Base-by-base conservation (phyloP, 2,329 filamentous ascomycete genomes). In the Fusarium redolens region DNA sequence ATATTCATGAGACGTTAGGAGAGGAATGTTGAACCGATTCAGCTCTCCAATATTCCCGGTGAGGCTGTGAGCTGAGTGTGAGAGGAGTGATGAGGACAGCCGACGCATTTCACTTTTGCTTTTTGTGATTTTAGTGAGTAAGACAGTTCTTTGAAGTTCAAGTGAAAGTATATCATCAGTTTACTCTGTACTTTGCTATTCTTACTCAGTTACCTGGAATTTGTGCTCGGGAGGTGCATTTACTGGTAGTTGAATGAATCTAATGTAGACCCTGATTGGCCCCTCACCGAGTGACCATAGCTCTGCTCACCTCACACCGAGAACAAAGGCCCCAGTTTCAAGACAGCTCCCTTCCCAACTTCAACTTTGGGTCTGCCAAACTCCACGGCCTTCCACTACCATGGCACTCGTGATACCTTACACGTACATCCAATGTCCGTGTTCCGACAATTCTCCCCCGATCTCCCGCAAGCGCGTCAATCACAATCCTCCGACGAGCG, bases 391-490 rank as follows among this genome's bases (percentile, higher is more conserved):
- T 25, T 70, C 54, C 69, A 62, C 69, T 66, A 69, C 69, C 48
- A 90, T 90, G 88, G 79, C 86, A 63, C 81, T 83, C 59, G 84
- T 88, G 72, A 86, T 84, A 54, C 90, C 90, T 4, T 92, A 92
- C 82, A 90, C 88, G 59, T 92, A 89, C 80, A 90, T 92, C 33
- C 90, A 91, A 79, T 92, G 90, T 77, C 90, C 90, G 48, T 92
- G 90, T 79, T 89, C 88, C 41, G 87, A 90, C 61, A 79, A 82
- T 14, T 82, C 84, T 11, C 68, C 78, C 64, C 71, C 43, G 76
- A 83, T 38, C 80, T 80, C 58, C 79, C 81, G 48, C 79, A 80
- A 41, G 72, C 72, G 14, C 75, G 80, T 10, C 72, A 76, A 25
- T 71, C 72, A 41, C 72, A 76, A 41, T 77, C 82, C 44, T 83